phyloP scores from a whole-genome alignment of 495 filamentous ascomycete species.

The Haplographium delicatum region DNA sequence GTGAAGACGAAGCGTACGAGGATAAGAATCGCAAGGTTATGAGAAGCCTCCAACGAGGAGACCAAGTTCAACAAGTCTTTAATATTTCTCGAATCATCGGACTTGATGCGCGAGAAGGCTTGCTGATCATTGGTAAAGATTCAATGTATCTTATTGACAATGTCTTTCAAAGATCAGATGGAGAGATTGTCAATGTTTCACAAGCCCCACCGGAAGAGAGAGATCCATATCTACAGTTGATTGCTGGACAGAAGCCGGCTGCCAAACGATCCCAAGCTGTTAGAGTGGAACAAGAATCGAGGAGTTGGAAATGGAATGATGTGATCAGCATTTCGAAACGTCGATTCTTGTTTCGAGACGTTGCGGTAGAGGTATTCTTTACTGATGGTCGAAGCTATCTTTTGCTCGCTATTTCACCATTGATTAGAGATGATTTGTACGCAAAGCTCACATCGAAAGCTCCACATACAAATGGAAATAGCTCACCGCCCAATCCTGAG shows the following conservation, averaged over 20 bases:
- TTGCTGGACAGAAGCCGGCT: slow-evolving; percentile 67
- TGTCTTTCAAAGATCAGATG: slow-evolving; percentile 89
- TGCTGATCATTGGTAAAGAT: slow-evolving; percentile 89
- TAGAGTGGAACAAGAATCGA: slow-evolving; percentile 65
- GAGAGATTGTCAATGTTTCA: slow-evolving; percentile 93
- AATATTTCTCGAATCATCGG: slow-evolving; percentile 93
- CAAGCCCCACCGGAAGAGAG: slow-evolving; percentile 89
- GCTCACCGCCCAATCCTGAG: slow-evolving; percentile 47
- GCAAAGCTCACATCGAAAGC: slow-evolving; percentile 68
- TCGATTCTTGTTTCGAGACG: slow-evolving; percentile 91
- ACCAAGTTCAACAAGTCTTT: slow-evolving; percentile 89
- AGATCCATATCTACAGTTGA: slow-evolving; percentile 91
- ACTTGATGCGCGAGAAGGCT: slow-evolving; percentile 84
- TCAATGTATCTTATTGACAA: slow-evolving; percentile 91
- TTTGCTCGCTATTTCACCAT: slow-evolving; percentile 69
- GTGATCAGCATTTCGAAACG: slow-evolving; percentile 96
- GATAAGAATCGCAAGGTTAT: slow-evolving; percentile 98
- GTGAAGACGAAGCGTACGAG: slow-evolving; percentile 83
- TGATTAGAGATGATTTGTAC: slow-evolving; percentile 72
- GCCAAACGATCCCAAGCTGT: slow-evolving; percentile 45
- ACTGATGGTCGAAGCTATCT: slow-evolving; percentile 94
- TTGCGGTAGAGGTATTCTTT: slow-evolving; percentile 94
- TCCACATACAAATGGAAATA: slow-evolving; percentile 59
- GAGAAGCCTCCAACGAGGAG: slow-evolving; percentile 84
- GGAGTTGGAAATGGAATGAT: slow-evolving; percentile 92